phyloP scores from a whole-genome alignment of 148 eudicot species.

The Vaccinium macrocarpon region DNA sequence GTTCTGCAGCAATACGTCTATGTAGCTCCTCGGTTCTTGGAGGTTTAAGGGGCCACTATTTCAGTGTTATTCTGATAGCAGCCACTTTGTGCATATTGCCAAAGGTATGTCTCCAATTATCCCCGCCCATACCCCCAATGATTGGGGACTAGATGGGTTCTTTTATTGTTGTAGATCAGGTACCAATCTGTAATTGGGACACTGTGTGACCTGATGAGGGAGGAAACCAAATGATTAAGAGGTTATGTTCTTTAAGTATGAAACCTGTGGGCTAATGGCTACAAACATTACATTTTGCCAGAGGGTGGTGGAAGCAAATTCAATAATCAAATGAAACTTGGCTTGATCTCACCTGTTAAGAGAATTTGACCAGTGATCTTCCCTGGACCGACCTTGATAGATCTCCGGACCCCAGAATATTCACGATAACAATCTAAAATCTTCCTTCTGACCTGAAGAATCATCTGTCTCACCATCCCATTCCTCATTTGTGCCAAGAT shows the following conservation, averaged over 20 bases:
- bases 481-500: neutral
- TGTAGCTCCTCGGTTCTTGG: too few relatives aligned
- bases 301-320: neutral
- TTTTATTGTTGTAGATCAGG: neutral
- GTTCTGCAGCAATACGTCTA: too few relatives aligned
- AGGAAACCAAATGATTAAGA: neutral
- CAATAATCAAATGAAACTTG: neutral
- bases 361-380: neutral
- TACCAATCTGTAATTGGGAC: neutral
- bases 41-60: too few relatives aligned
- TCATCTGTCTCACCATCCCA: neutral
- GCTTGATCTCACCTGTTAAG: neutral
- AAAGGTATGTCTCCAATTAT: too few relatives aligned
- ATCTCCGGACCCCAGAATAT: neutral
- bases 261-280: neutral
- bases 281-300: neutral
- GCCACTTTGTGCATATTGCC: too few relatives aligned
- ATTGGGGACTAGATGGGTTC: too few relatives aligned
- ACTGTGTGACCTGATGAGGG: neutral
- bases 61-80: too few relatives aligned
- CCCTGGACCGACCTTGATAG: slow-evolving; percentile 4
- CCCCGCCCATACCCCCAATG: too few relatives aligned
- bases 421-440: neutral
- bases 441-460: neutral
- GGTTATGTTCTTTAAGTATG: neutral